Conservation (phyloP, 2,329 filamentous ascomycete genomes). For the Fonsecaea monophora region DNA sequence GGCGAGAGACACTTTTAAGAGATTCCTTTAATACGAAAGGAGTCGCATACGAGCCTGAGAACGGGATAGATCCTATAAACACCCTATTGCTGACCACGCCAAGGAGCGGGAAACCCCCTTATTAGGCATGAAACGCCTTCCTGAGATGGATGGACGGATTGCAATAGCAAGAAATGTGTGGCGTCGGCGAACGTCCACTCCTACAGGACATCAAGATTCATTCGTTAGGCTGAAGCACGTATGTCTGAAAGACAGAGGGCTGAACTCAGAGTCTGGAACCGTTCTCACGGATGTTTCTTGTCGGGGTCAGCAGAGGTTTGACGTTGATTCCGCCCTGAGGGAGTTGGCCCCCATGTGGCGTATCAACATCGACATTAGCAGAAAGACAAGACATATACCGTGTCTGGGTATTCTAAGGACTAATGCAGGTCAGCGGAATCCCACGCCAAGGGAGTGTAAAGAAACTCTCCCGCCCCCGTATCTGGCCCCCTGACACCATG, state of each 20-base stretch:
- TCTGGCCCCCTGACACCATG: neutral
- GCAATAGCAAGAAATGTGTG: neutral
- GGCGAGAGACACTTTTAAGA: too few relatives aligned
- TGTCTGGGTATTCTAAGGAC: neutral
- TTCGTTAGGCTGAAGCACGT: neutral
- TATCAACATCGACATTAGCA: too few relatives aligned
- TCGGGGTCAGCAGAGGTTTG: too few relatives aligned
- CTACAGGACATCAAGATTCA: neutral
- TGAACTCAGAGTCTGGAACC: too few relatives aligned
- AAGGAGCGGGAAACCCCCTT: neutral
- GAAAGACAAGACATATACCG: too few relatives aligned
- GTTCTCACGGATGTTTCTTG: neutral
- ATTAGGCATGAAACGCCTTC: neutral
- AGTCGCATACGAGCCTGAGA: neutral
- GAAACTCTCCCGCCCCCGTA: too few relatives aligned
- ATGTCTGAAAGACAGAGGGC: too few relatives aligned
- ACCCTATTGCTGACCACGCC: neutral
- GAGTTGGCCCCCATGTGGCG: neutral
- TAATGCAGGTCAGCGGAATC: slow-evolving; percentile 2
- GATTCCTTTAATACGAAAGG: too few relatives aligned
- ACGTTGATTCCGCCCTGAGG: neutral
- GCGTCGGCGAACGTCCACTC: neutral
- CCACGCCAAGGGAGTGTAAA: too few relatives aligned
- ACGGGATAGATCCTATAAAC: neutral
- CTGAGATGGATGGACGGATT: too few relatives aligned